Evolutionary conservation across 495 filamentous ascomycete species (phyloP), one percentile per base, ranked within the genome.

Genomic region (Darksidea phi): DNA sequence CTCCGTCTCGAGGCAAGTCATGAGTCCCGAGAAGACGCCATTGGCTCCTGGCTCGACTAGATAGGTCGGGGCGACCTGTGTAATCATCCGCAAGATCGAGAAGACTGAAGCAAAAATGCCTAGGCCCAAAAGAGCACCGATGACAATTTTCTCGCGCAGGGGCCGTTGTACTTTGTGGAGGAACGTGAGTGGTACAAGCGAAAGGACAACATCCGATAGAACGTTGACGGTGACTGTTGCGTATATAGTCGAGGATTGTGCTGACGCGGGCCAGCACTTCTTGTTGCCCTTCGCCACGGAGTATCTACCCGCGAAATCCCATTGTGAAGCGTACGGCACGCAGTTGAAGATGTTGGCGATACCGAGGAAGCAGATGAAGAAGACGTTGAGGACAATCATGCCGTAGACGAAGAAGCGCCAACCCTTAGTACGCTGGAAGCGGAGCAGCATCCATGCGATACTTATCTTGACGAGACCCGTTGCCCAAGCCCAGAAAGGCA

Each of bases 161-260:
- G 72, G 74, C 10, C 71, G 58, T 18, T 67, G 59, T 25, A 76
- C 58, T 49, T 72, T 69, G 37, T 54, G 42, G 37, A 76, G 68
- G 59, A 74, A 75, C 32, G 68, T 73, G 41, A 76, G 47, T 24
- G 73, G 74, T 46, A 73, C 59, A 13, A 76, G 48, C 51, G 61
- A 67, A 24, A 74, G 59, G 41, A 68, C 56, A n/a, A 76, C 34
- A 57, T 76, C 72, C 6, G 67, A 70, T 15, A 61, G 10, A 45
- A 74, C 67, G 24, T 56, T 71, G 48, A 71, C 28, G 34, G 55
- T 61, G 1, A 63, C 47, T 3, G 56, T 59, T 24, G 65, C 56
- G 48, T 71, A 73, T 17, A 70, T 61, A 13, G 57, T 55, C 2
- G 54, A 59, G 23, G 56, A 57, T 18, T 57, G 60, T 2, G 49